These are phyloP conservation scores for Rehmannia glutinosa DNA, from an alignment of 257 asterid genomes.

Conservation along the genomic window DNA sequence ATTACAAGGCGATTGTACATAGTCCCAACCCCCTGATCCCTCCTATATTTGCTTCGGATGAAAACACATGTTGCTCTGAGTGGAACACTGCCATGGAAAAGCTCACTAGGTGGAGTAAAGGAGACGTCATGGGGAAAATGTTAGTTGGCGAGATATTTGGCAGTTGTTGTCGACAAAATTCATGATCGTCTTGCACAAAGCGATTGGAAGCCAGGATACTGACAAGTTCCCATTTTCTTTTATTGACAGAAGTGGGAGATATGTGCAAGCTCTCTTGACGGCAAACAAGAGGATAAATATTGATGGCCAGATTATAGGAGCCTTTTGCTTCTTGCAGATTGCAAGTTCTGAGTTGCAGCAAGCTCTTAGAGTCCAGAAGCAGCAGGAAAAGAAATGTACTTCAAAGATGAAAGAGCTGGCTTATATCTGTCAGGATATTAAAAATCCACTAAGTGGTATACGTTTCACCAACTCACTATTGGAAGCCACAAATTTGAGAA, in stretches of 20 bases:
- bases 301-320: constrained; percentile 74
- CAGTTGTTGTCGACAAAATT: constrained; percentile 64
- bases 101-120: constrained; percentile 79
- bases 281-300: constrained; percentile 76
- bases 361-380: constrained; percentile 55
- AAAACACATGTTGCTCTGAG: constrained; percentile 81
- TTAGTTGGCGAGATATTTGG: constrained; percentile 89
- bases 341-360: constrained; percentile 73
- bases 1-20: constrained; percentile 87
- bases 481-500: constrained; percentile 67
- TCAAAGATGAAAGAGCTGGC: constrained; percentile 83
- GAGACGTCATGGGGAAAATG: constrained; percentile 70
- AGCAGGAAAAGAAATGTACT: constrained; percentile 47
- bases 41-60: constrained; percentile 92
- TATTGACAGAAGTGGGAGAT: constrained; percentile 57
- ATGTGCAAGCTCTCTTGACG: constrained; percentile 67
- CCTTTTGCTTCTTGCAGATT: constrained; percentile 86
- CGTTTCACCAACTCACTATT: constrained; percentile 71
- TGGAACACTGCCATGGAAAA: constrained; percentile 96
- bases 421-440: constrained; percentile 76
- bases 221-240: constrained; percentile 67
- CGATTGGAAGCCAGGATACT: constrained; percentile 70
- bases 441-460: constrained; percentile 75
- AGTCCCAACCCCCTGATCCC: constrained; percentile 86
- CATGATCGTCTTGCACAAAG: constrained; percentile 79